phyloP scores from a whole-genome alignment of 2,329 filamentous ascomycete genomes.

The Ophiostoma pallidulum region DNA sequence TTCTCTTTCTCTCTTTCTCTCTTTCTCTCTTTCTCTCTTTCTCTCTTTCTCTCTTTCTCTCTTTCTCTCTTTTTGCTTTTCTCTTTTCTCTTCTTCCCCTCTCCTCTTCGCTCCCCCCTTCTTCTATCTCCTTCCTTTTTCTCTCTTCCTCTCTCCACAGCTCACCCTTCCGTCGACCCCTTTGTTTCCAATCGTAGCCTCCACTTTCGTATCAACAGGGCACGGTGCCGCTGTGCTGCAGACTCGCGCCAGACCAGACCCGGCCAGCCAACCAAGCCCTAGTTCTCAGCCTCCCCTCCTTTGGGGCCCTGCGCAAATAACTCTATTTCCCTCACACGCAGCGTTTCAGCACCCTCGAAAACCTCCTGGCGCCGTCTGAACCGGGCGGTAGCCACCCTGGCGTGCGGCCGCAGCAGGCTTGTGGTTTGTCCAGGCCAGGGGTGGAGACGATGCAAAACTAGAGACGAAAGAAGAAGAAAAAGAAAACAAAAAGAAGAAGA shows the following conservation, averaged over 20 bases:
- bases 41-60: neutral
- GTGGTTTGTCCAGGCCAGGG: too few relatives aligned
- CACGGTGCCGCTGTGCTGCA: too few relatives aligned
- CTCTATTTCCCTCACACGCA: conserved; percentile 3
- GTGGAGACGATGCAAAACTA: too few relatives aligned
- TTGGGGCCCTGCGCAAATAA: neutral
- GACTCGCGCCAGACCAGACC: too few relatives aligned
- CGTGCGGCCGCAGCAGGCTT: too few relatives aligned
- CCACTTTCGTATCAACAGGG: neutral
- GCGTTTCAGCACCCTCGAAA: conserved; percentile 5
- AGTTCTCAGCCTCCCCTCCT: neutral
- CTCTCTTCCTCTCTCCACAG: neutral
- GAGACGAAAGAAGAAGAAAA: too few relatives aligned
- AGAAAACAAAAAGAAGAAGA: too few relatives aligned
- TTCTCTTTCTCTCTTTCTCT: too few relatives aligned
- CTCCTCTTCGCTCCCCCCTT: too few relatives aligned
- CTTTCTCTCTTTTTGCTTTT: neutral
- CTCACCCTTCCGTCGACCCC: too few relatives aligned
- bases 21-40: too few relatives aligned
- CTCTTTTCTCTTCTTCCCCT: neutral
- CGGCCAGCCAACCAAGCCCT: neutral
- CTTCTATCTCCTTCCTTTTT: neutral
- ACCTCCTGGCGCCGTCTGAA: neutral
- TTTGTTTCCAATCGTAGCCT: neutral
- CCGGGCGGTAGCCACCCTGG: neutral